phyloP scores from a whole-genome alignment of 1,139 yeast genomes.

The Pneumocystis oryctolagi region DNA sequence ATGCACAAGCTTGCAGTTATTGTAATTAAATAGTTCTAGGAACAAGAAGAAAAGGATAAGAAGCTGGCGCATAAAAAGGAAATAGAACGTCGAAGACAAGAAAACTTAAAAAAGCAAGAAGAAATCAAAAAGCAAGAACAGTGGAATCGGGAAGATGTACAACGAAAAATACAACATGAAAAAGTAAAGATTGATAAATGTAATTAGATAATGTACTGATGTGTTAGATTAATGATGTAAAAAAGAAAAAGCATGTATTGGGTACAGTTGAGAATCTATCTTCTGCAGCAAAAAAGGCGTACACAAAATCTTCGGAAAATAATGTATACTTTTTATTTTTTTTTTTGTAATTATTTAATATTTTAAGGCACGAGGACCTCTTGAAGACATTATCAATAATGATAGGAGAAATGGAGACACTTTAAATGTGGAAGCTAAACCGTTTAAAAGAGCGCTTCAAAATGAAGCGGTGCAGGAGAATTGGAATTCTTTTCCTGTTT shows the following conservation, averaged over 20 bases:
- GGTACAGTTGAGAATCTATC: background rate
- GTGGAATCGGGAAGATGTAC: constrained; percentile 6
- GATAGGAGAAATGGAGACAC: background rate
- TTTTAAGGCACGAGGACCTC: background rate
- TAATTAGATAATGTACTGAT: constrained; percentile 5
- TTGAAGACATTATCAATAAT: background rate
- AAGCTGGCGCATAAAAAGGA: constrained; percentile 13
- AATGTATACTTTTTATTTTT: background rate
- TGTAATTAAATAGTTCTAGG: constrained; percentile 13
- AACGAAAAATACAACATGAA: constrained; percentile 4
- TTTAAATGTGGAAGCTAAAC: background rate
- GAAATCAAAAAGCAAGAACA: constrained; percentile 9
- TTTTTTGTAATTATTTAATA: background rate
- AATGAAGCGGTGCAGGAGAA: background rate
- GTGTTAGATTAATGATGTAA: constrained; percentile 5
- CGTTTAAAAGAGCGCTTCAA: background rate
- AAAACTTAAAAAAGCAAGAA: constrained; percentile 10
- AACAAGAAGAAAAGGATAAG: constrained; percentile 7
- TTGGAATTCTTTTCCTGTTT: background rate
- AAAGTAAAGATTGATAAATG: constrained; percentile 5
- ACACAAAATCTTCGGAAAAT: background rate
- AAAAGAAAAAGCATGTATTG: background rate
- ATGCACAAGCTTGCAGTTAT: constrained; percentile 8
- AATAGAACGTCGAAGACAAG: constrained; percentile 13
- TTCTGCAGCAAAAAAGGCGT: background rate